phyloP scores from a whole-genome alignment of 164 flowering plant species.

The Macadamia tetraphylla region DNA sequence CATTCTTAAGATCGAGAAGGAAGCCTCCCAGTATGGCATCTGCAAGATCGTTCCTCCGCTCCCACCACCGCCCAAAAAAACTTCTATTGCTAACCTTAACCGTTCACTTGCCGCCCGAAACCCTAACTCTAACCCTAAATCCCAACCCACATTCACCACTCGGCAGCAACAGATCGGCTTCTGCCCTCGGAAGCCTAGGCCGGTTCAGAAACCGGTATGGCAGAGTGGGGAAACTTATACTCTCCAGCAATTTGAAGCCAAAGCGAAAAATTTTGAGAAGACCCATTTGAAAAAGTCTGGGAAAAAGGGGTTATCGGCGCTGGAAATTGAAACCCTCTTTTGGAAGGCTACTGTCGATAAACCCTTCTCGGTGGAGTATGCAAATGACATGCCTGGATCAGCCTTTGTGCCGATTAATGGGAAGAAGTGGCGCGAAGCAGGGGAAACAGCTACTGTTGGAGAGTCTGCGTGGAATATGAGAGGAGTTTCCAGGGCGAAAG shows the following conservation, averaged over 20 bases:
- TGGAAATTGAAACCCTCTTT: slow-evolving; percentile 64
- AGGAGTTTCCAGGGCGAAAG: slow-evolving; percentile 55
- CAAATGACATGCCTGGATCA: slow-evolving; percentile 84
- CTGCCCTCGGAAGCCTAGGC: slow-evolving; percentile 58
- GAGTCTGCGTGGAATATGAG: slow-evolving; percentile 83
- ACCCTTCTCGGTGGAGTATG: slow-evolving; percentile 77
- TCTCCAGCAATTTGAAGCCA: slow-evolving; percentile 50
- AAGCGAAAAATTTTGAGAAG: slow-evolving; percentile 58
- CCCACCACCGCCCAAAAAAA: slow-evolving; percentile 44
- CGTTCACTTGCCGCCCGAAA: slow-evolving; percentile 42
- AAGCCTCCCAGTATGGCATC: slow-evolving; percentile 68
- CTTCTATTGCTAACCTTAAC: slow-evolving; percentile 47
- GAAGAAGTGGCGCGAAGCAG: slow-evolving; percentile 22
- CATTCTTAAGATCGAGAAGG: slow-evolving; percentile 78
- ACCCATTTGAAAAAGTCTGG: slow-evolving; percentile 34
- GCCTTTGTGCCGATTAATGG: slow-evolving; percentile 37
- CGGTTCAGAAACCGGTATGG: slow-evolving; percentile 70
- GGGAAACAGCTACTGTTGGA: slow-evolving; percentile 38
- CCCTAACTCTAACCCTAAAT: slow-evolving; percentile 14
- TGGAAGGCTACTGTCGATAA: slow-evolving; percentile 71
- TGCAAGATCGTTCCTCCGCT: slow-evolving; percentile 82
- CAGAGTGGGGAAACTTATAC: slow-evolving; percentile 69
- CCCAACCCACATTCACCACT: slow-evolving; percentile 56
- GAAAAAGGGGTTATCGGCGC: slow-evolving; percentile 33
- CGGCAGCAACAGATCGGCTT: slow-evolving; percentile 82